A percentile compares a stretch with the other conserved stretches of the same genome.
Conservation (phyloP, 2,329 filamentous ascomycete genomes). For the Mycogone perniciosa region DNA sequence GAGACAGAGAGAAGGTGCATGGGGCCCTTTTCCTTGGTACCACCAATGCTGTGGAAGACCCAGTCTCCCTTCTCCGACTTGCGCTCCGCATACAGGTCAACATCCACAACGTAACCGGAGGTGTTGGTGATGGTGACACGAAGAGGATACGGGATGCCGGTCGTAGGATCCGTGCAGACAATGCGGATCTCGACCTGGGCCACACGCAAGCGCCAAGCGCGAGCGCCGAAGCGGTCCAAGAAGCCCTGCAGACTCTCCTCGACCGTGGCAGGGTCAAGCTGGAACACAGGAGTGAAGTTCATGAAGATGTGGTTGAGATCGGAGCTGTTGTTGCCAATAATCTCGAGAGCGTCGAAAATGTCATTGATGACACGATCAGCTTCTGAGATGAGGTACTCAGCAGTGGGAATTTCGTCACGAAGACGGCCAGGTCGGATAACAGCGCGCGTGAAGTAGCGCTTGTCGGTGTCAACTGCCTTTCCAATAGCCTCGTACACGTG, state of each 20-base stretch:
- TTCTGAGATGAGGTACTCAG: constrained; percentile 96
- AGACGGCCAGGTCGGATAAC: constrained; percentile 91
- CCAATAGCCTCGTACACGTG: constrained; percentile 97
- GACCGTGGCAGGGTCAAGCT: constrained; percentile 80
- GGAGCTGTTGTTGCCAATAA: constrained; percentile 98
- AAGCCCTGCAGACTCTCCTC: constrained; percentile 91
- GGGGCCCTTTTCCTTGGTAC: constrained; percentile 87
- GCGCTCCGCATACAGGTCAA: constrained; percentile 95
- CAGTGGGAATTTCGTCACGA: constrained; percentile 95
- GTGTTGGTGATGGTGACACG: constrained; percentile 98
- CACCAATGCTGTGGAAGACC: constrained; percentile 97
- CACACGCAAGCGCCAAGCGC: constrained; percentile 93
- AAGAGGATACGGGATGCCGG: constrained; percentile 80
- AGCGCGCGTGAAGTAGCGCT: constrained; percentile 96
- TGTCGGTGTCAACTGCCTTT: constrained; percentile 91
- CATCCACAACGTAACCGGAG: constrained; percentile 93
- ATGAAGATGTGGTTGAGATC: constrained; percentile 99
- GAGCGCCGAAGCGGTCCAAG: constrained; percentile 90
- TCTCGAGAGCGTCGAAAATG: constrained; percentile 94
- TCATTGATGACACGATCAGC: constrained; percentile 95
- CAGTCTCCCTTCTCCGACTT: constrained; percentile 98
- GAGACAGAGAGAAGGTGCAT: constrained; percentile 91
- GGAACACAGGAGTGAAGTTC: constrained; percentile 97
- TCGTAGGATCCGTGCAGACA: constrained; percentile 85
- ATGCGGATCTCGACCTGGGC: constrained; percentile 97